These are phyloP conservation scores for Hymenoscyphus scutula DNA, from an alignment of 2,329 filamentous ascomycete species.

Conservation along the genomic window DNA sequence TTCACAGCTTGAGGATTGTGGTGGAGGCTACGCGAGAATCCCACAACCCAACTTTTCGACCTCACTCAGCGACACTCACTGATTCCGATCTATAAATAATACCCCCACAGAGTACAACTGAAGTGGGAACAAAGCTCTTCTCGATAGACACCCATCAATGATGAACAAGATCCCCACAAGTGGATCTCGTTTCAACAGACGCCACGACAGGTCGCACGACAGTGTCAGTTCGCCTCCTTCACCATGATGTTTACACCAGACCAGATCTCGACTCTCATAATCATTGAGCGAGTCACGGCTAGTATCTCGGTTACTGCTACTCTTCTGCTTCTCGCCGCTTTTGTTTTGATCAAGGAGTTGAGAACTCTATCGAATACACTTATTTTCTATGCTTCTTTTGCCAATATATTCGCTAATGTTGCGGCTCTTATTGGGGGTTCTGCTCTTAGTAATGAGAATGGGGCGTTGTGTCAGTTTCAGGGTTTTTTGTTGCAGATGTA, in stretches of 20 bases:
- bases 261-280: slow-evolving; percentile 54
- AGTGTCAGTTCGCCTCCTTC: neutral
- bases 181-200: neutral
- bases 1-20: too few relatives aligned
- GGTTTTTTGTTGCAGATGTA: slow-evolving; percentile 78
- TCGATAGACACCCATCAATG: neutral
- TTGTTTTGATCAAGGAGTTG: slow-evolving; percentile 64
- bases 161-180: neutral
- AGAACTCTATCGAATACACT: slow-evolving; percentile 76
- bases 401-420: slow-evolving; percentile 57
- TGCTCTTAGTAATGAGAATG: slow-evolving; percentile 33
- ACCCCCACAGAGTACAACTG: neutral
- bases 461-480: slow-evolving; percentile 63
- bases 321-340: slow-evolving; percentile 69
- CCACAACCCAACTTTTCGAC: neutral
- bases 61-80: too few relatives aligned
- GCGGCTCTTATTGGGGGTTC: slow-evolving; percentile 55
- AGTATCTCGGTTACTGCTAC: slow-evolving; percentile 69
- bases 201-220: neutral
- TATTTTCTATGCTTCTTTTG: slow-evolving; percentile 59
- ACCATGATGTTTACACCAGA: slow-evolving; percentile 16
- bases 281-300: slow-evolving; percentile 67
- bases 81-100: too few relatives aligned
- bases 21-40: too few relatives aligned
- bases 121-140: neutral